Base-by-base conservation (phyloP, 257 asterid species). In the Nicotiana tabacum region DNA sequence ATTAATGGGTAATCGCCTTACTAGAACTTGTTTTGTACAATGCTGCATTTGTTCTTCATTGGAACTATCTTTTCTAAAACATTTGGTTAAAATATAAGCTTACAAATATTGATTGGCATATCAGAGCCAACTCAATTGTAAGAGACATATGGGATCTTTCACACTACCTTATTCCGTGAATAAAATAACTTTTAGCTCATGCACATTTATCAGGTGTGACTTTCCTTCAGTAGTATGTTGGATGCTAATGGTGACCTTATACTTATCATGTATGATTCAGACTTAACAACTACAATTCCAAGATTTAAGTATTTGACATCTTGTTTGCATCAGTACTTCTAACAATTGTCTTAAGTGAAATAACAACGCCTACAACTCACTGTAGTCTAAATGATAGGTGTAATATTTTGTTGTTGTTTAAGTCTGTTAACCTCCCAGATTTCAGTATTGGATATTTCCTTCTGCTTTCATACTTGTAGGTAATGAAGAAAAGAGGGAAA, bases 11-110 rank as follows among this genome's bases (percentile, higher is more conserved):
- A 18, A 68, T 68, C 29, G 3, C 33, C 76, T 66, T 3, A 33
- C 48, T 16, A 33, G 9, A 32, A 39, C 33, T 39, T 39, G n/a
- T 43, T n/a, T 70, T 70, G 46, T 39, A 4, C 5, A 1, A 55
- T 70, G 78, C 33, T 68, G 57, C 58, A 70, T 70, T 37, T 70
- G 78, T 21, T n/a, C 58, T 70, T 32, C 33, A 70, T 70, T 70
- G 21, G n/a, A 70, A 70, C 35, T 70, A 70, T 5, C 53, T 70
- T 21, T 11, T 11, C 30, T 10, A 39, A 70, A 29, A 30, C 43
- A 11, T 30, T 30, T 66, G 43, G 43, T 21, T 30, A 66, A 66
- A 69, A n/a, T 5, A n/a, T 11, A 39, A n/a, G 35, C 11, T 70
- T 39, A 21, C 35, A 10, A 18, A 58, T 21, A 39, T 15, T 39